Evolutionary conservation across 2,329 filamentous ascomycete species (phyloP), one percentile per base, ranked within the genome.

Genomic region (Aspergillus sp.): DNA sequence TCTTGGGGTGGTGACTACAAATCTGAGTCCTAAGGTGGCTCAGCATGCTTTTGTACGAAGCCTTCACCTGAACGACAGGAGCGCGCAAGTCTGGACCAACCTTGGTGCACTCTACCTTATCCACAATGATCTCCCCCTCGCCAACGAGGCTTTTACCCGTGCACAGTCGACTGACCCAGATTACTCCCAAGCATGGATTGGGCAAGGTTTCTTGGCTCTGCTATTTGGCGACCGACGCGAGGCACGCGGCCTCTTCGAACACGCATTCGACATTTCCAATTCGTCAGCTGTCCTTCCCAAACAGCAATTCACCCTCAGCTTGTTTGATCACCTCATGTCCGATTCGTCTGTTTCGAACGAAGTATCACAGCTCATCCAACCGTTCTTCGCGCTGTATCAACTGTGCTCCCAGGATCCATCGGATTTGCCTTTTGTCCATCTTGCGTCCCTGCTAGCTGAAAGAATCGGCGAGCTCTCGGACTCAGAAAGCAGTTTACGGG

Each of bases 161-260:
- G 91, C 92, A 3, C 94, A 99, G 70, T 96, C 92, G 1, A 89
- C 89, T 3, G 95, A 99, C 68, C 94, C 95, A 0, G 93, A 97
- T 59, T 96, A 93, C 66, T 86, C 91, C 0, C 86, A 93, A 64
- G 93, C 92, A 14, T 99, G 94, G 95, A 77, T 97, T 6, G 94
- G 94, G 1, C 93, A 97, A 71, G 93, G 90, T 0, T 81, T 96
- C 21, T 81, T 97, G 48, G 91, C 94, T 3, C 78, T 92, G 14
- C 76, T 93, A 23, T 82, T 84, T 46, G 91, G 89, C 1, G 87
- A 96, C 56, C 62, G 76, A 0, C 85, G 83, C 55, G 91, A 97
- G 72, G 92, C 93, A 1, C 81, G 90, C 19, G 86, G 86, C 10
- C 82, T 97, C 9, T 96, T 97, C 66, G 92, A 89, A 1, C 94